phyloP scores from a whole-genome alignment of 2,329 filamentous ascomycete genomes.

The Arthrobotrys megalospora region DNA sequence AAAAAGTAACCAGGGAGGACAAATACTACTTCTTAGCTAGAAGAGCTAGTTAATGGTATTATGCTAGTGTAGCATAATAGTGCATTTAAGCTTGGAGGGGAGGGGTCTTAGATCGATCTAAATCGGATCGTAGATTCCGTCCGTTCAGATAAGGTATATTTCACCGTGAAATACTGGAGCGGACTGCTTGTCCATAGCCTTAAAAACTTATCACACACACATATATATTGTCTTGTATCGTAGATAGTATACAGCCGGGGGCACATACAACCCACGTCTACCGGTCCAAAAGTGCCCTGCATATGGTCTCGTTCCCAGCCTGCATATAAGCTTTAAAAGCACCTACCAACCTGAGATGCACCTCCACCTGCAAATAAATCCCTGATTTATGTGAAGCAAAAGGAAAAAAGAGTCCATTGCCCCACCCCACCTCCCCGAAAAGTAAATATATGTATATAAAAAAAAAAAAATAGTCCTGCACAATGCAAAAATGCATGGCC shows the following conservation, averaged over 20 bases:
- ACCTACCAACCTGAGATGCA: not conserved
- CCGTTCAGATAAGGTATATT: slow-evolving; percentile 9
- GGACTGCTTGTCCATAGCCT: not conserved
- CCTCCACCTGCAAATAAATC: slow-evolving; percentile 5
- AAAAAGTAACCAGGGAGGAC: not conserved
- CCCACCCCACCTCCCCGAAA: too few species aligned
- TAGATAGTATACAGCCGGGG: slow-evolving; percentile 5
- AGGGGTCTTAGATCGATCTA: slow-evolving; percentile 16
- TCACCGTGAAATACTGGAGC: not conserved
- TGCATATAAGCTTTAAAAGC: slow-evolving; percentile 7
- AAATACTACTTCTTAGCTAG: too few species aligned
- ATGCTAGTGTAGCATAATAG: slow-evolving; percentile 4
- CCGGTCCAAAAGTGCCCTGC: not conserved
- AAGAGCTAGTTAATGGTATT: not conserved
- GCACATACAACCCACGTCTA: too few species aligned
- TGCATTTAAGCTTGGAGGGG: not conserved
- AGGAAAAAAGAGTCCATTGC: not conserved
- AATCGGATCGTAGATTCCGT: not conserved
- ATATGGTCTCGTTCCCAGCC: too few species aligned
- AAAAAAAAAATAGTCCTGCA: not conserved
- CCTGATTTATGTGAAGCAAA: not conserved
- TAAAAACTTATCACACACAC: not conserved
- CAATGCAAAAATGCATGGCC: not conserved
- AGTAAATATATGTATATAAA: not conserved
- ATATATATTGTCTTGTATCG: not conserved